Evolutionary conservation across 1,284 basidiomycete genomes (phyloP), one percentile per base, ranked within the genome.

Genomic region (Melampsora americana): DNA sequence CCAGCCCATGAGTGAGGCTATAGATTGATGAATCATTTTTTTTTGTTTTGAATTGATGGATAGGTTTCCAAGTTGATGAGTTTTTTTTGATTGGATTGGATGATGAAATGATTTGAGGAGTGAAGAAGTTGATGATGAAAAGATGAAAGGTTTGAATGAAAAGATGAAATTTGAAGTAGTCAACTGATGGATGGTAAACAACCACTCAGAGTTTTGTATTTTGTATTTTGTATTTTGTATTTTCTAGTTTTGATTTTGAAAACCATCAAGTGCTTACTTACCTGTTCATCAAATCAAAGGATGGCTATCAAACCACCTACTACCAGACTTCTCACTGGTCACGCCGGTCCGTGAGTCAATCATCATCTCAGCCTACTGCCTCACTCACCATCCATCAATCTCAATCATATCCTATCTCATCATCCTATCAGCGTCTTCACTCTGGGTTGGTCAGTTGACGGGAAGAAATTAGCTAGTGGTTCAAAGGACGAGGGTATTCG

Each of bases 401-500:
- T 20, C 14, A 16, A 16, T 44, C 42, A 44, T 14, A 44, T 44
- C 32, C 26, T 14, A 30, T 26, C 35, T 39, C 4, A 5, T 65
- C 18, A 16, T 44, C n/a, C 5, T 35, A 39, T 20, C 28, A 71
- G 69, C 9, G 69, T 71, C 56, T 71, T 71, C 44, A 71, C 69
- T 28, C 60, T 71, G 6, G 60, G 59, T 23, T 71, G 69, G 69
- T 71, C 69, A 30, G 59, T 71, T 60, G 69, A 71, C 23, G 69
- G 69, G 32, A 64, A 60, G 35, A 71, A 71, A 23, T 44, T 71
- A 7, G 69, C 69, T 11, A 62, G 59, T 62, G 69, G 69, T 1
- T 71, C 69, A 32, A 71, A 71, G 60, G 69, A 71, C 35, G 69
- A 71, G 35, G 69, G 69, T 18, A 71, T 71, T 11, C 35, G 69